These are phyloP conservation scores for Ascochyta koolunga DNA, from an alignment of 2,329 filamentous ascomycete genomes.

Conservation along the genomic window DNA sequence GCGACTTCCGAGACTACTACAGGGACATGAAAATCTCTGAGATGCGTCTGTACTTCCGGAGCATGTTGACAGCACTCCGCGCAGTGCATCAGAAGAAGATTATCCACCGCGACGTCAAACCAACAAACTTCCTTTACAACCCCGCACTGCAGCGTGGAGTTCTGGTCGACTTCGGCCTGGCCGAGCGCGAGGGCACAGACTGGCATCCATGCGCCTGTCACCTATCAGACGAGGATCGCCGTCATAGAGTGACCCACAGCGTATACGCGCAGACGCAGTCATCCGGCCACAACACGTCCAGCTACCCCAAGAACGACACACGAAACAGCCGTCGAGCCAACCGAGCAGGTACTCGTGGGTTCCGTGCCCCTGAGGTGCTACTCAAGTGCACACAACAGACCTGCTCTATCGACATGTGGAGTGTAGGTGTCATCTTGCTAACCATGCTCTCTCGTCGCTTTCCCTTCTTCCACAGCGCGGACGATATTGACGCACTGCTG, in stretches of 20 bases:
- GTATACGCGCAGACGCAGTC: slow-evolving; percentile 63
- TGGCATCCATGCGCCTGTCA: slow-evolving; percentile 83
- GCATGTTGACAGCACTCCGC: slow-evolving; percentile 81
- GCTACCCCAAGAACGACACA: slow-evolving; percentile 89
- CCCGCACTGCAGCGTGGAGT: slow-evolving; percentile 80
- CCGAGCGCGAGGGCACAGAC: slow-evolving; percentile 75
- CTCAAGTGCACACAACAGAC: slow-evolving; percentile 97
- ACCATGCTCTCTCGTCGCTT: slow-evolving; percentile 92
- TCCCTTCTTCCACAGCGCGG: slow-evolving; percentile 98
- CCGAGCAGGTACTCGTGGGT: slow-evolving; percentile 90
- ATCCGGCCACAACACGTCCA: slow-evolving; percentile 52
- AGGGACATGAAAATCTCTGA: slow-evolving; percentile 84
- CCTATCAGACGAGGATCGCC: slow-evolving; percentile 67
- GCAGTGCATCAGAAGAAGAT: slow-evolving; percentile 85
- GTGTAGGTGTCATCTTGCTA: slow-evolving; percentile 93
- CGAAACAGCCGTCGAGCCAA: slow-evolving; percentile 90
- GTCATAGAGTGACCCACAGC: slow-evolving; percentile 60
- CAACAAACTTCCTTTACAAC: slow-evolving; percentile 96
- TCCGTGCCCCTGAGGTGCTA: slow-evolving; percentile 93
- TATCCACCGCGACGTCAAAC: slow-evolving; percentile 94
- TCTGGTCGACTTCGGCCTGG: slow-evolving; percentile 97
- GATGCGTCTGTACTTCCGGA: slow-evolving; percentile 87
- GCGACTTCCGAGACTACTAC: slow-evolving; percentile 94
- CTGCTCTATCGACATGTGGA: slow-evolving; percentile 94
- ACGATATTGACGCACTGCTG: slow-evolving; percentile 96